Percentiles rank a stretch among this genome's conserved stretches.
phyloP scores from a whole-genome alignment of 2,329 filamentous ascomycete genomes.

The Sphaerulina populicola region DNA sequence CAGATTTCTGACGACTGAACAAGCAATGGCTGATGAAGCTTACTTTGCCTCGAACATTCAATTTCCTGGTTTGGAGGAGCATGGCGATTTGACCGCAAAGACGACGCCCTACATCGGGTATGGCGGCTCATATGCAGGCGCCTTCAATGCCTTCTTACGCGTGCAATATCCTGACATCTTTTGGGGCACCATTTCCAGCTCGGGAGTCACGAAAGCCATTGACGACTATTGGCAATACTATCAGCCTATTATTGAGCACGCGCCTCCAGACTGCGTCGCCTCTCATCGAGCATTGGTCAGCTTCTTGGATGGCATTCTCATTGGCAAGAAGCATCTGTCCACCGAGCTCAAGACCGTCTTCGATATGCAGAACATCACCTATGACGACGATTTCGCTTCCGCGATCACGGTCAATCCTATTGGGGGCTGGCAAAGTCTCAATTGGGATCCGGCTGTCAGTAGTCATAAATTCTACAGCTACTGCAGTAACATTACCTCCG shows the following conservation, averaged over 20 bases:
- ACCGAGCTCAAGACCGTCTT: conserved; percentile 47
- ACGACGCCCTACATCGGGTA: conserved; percentile 67
- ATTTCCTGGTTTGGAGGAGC: conserved; percentile 60
- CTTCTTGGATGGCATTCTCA: conserved; percentile 52
- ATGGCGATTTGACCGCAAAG: conserved; percentile 54
- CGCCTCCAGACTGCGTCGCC: conserved; percentile 54
- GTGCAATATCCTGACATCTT: conserved; percentile 70
- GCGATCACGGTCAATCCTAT: conserved; percentile 24
- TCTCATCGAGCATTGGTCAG: conserved; percentile 54
- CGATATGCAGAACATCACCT: conserved; percentile 43
- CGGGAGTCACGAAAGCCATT: conserved; percentile 66
- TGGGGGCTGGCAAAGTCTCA: conserved; percentile 47
- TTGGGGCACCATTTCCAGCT: conserved; percentile 71
- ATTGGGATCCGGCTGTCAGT: conserved; percentile 53
- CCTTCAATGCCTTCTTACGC: conserved; percentile 67
- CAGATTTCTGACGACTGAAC: conserved; percentile 75
- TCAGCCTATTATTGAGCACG: conserved; percentile 50
- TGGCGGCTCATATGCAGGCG: conserved; percentile 76
- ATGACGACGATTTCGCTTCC: conserved; percentile 48
- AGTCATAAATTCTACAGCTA: conserved; percentile 45
- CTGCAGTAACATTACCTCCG: conserved; percentile 49
- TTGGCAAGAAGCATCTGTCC: conserved; percentile 38
- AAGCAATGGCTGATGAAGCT: conserved; percentile 69
- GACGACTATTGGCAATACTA: conserved; percentile 61
- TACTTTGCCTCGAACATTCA: conserved; percentile 69